Percentiles rank a stretch among this genome's conserved stretches.
Evolutionary conservation across 2,329 filamentous ascomycete species (phyloP).

Genomic region (Penicillium aurantiogriseum): DNA sequence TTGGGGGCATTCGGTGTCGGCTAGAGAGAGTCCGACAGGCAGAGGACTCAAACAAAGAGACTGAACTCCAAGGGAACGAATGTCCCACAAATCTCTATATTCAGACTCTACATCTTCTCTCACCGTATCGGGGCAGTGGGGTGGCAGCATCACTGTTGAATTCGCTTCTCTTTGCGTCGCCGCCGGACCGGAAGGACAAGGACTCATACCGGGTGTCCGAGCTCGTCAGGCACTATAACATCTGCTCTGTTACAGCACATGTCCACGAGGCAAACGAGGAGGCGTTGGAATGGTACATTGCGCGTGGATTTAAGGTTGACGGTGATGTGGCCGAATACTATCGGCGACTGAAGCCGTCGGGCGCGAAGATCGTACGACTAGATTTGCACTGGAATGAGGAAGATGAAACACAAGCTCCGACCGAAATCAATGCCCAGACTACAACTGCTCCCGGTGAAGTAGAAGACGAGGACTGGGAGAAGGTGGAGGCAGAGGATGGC

Average conservation of each 20-base stretch:
- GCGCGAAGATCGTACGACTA: constrained; percentile 52
- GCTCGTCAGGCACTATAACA: constrained; percentile 50
- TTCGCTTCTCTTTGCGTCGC: constrained; percentile 34
- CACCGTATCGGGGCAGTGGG: constrained; percentile 58
- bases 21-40: constrained; percentile 38
- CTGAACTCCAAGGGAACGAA: constrained; percentile 2
- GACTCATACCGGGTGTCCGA: constrained; percentile 29
- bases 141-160: constrained; percentile 57
- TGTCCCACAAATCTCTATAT: constrained; percentile 56
- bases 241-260: constrained; percentile 58
- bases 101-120: constrained; percentile 58
- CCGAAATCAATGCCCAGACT: not conserved
- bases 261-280: constrained; percentile 64
- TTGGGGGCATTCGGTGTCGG: constrained; percentile 51
- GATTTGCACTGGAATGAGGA: constrained; percentile 32
- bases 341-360: constrained; percentile 55
- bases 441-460: constrained; percentile 15
- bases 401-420: not conserved
- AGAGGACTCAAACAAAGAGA: constrained; percentile 3
- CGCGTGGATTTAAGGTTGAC: constrained; percentile 55
- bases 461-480: constrained; percentile 46
- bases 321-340: constrained; percentile 59
- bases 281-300: constrained; percentile 59
- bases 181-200: constrained; percentile 9
- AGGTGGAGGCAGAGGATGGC: constrained; percentile 39